Evolutionary conservation across 768 basidiomycete genomes (phyloP).

Genomic region (Daedaleopsis sinensis): DNA sequence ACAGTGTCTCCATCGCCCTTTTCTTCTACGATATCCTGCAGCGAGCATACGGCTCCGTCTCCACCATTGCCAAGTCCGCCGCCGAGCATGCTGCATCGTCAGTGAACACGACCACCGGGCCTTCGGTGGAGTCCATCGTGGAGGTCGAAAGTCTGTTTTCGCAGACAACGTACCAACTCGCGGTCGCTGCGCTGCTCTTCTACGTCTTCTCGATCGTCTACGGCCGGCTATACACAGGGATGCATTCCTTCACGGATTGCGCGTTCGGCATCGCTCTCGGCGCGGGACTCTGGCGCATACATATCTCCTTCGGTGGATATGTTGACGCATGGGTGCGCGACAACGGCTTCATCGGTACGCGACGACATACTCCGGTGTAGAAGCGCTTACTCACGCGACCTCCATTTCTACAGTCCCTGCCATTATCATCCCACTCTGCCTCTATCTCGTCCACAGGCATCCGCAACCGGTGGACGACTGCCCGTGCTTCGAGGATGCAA

Average conservation of each 20-base stretch:
- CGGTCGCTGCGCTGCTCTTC: conserved; percentile 46
- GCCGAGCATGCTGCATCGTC: background rate
- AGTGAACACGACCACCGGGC: conserved; percentile 9
- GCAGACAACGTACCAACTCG: conserved; percentile 42
- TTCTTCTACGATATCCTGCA: conserved; percentile 69
- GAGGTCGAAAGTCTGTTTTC: conserved; percentile 41
- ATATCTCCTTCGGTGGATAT: conserved; percentile 35
- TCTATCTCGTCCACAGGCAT: conserved; percentile 83
- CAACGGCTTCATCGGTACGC: conserved; percentile 40
- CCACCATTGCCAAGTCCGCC: conserved; percentile 8
- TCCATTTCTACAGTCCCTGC: conserved; percentile 61
- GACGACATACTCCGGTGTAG: background rate
- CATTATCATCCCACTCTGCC: conserved; percentile 59
- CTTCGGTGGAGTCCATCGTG: conserved; percentile 14
- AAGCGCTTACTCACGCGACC: conserved; percentile 22
- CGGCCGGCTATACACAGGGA: conserved; percentile 82
- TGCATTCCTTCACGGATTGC: conserved; percentile 88
- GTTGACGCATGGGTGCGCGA: conserved; percentile 48
- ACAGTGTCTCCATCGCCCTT: conserved; percentile 86
- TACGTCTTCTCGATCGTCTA: conserved; percentile 78
- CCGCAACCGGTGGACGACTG: conserved; percentile 96
- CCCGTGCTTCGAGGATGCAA: conserved; percentile 97
- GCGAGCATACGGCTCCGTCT: conserved; percentile 42
- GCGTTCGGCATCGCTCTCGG: conserved; percentile 66
- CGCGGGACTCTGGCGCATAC: conserved; percentile 58